Conservation (phyloP, 2,329 filamentous ascomycete species). For the Ophiostoma triangulosporum region DNA sequence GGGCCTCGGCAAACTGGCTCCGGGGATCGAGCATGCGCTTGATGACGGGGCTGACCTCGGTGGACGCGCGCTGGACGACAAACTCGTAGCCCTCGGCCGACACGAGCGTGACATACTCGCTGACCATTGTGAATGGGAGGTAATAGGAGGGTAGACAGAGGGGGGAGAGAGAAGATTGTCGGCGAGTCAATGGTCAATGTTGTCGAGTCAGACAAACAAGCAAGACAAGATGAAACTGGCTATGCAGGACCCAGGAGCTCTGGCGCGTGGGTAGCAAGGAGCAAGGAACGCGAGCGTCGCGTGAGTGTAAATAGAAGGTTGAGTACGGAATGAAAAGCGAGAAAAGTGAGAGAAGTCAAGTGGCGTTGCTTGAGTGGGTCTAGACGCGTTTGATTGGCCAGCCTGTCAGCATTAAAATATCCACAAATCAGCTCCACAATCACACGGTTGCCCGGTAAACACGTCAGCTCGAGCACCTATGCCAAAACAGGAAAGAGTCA, state of each 20-base stretch:
- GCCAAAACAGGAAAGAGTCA: conserved; percentile 14
- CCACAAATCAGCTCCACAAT: too few relatives aligned
- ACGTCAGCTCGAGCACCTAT: not conserved
- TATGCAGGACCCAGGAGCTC: not conserved
- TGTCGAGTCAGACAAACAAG: not conserved
- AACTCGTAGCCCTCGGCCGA: conserved; percentile 68
- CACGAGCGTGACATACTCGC: conserved; percentile 65
- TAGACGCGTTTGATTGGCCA: not conserved
- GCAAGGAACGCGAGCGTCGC: not conserved
- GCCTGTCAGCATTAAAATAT: not conserved
- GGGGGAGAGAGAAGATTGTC: not conserved
- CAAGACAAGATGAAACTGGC: not conserved
- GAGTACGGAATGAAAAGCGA: not conserved
- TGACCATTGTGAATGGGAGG: conserved; percentile 18
- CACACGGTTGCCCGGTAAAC: conserved; percentile 14
- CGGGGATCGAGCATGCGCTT: conserved; percentile 60
- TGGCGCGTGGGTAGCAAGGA: not conserved
- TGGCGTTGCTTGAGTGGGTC: not conserved
- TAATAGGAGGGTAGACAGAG: not conserved
- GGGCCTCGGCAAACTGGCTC: conserved; percentile 52
- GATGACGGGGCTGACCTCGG: conserved; percentile 56
- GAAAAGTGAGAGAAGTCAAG: not conserved
- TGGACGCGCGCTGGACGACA: conserved; percentile 57
- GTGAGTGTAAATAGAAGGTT: not conserved
- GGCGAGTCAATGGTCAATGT: not conserved